Percentiles rank a stretch among this genome's conserved stretches.
Conservation (phyloP, 2,329 filamentous ascomycete genomes). For the Penicillium sp. region DNA sequence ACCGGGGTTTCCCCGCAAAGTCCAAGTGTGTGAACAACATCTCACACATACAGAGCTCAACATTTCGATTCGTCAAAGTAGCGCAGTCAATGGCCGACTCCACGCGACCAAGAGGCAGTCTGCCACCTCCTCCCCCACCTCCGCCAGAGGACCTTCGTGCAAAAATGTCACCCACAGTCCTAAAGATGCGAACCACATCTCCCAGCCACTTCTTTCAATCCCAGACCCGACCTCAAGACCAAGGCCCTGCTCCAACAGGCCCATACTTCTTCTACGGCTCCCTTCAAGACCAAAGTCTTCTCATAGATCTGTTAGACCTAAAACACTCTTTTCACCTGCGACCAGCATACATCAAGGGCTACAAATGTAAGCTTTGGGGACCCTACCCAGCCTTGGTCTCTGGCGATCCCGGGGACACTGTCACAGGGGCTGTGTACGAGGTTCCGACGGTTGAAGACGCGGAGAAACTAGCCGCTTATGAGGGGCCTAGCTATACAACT, state of each 20-base stretch:
- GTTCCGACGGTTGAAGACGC: conserved; percentile 11
- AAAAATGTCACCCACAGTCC: conserved; percentile 1
- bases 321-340: conserved; percentile 11
- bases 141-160: not conserved
- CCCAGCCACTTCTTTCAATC: not conserved
- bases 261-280: conserved; percentile 36
- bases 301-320: conserved; percentile 16
- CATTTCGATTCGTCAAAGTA: not conserved
- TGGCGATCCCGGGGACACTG: not conserved
- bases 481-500: conserved; percentile 11
- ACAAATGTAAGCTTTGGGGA: conserved; percentile 20
- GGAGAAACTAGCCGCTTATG: conserved; percentile 13
- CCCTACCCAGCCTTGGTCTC: conserved; percentile 19
- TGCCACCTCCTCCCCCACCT: conserved; percentile 5
- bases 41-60: not conserved
- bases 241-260: conserved; percentile 5
- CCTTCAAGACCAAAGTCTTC: conserved; percentile 24
- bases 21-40: too few relatives aligned
- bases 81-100: not conserved
- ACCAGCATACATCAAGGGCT: conserved; percentile 17
- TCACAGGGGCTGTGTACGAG: conserved; percentile 17
- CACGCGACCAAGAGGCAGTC: not conserved
- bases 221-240: not conserved
- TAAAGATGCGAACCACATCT: conserved; percentile 4
- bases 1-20: not conserved